Base-by-base conservation (phyloP, 2,329 filamentous ascomycete species). In the Orbilia oligospora region DNA sequence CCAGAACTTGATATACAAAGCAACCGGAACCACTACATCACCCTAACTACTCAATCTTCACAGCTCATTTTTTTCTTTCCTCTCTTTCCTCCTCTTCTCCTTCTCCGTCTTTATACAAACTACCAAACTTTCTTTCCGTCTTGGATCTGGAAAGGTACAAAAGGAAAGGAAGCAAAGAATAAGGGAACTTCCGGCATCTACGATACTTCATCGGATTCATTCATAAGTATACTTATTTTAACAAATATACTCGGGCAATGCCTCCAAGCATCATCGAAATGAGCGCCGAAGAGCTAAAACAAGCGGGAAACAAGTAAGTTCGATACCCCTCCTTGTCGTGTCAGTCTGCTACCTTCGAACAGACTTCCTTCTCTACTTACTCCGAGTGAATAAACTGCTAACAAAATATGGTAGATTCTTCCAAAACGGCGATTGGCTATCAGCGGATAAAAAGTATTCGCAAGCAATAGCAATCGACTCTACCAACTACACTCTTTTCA, bases 401-500 rank as follows among this genome's bases (percentile, higher is more conserved):
- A 83, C 36, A 84, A 89, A 78, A 76, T 91, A 91, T 80, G 92
- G 92, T 84, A 86, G 86, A 65, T 88, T 87, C 83, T 95, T 92
- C 84, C 87, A 89, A 79, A 84, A 86, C 8, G 89, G 89, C 79
- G 90, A 94, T 81, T 94, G 88, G 82, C 84, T 85, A 4, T 87
- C 85, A 24, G 92, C 92, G 44, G 91, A 93, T 80, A 87, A 87
- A 20, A 85, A 90, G 73, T 95, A 95, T 84, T 91, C 91, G 3
- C 89, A 92, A 84, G 92, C 92, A 86, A 91, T 84, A 83, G 89
- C 84, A 68, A 38, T 67, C 51, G 93, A 97, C 84, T 88, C 92
- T 3, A 88, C 87, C 70, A 96, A 97, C 83, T 89, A 92, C 0
- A 87, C 91, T 33, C 88, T 97, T 64, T 97, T 94, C 85, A 95